phyloP scores from a whole-genome alignment of 108 stramenopile species.

The Nitzschia sp. region DNA sequence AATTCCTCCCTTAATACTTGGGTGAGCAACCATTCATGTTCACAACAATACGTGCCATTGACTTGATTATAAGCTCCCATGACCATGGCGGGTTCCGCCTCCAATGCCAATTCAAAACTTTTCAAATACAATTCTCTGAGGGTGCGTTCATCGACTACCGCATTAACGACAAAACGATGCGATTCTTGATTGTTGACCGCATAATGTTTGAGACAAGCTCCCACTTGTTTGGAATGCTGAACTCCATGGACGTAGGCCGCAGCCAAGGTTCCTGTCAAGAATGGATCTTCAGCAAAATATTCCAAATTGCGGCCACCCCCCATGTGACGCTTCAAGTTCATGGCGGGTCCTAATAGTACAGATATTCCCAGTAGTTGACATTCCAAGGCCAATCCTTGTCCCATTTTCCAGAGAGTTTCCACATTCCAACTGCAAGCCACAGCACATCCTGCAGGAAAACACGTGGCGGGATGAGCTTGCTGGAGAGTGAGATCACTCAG shows the following conservation, averaged over 20 bases:
- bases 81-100: constrained; percentile 27
- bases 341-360: constrained; percentile 62
- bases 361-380: constrained; percentile 32
- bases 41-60: constrained; percentile 67
- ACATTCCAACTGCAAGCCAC: constrained; percentile 47
- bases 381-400: constrained; percentile 40
- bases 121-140: constrained; percentile 65
- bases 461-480: constrained; percentile 46
- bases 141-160: constrained; percentile 64
- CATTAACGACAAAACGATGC: constrained; percentile 52
- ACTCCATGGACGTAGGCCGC: constrained; percentile 49
- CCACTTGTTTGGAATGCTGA: constrained; percentile 44
- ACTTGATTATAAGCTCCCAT: constrained; percentile 65
- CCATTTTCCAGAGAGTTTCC: constrained; percentile 23
- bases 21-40: constrained; percentile 41
- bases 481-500: constrained; percentile 36
- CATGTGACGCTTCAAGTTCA: constrained; percentile 68
- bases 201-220: constrained; percentile 70
- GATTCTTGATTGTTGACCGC: constrained; percentile 72
- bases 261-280: constrained; percentile 46
- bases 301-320: constrained; percentile 69
- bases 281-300: constrained; percentile 78
- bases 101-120: constrained; percentile 46
- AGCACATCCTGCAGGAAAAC: constrained; percentile 53
- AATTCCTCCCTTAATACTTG: constrained; percentile 49